Evolutionary conservation across 305 asterid genomes (phyloP).

Genomic region (Andrographis paniculata): DNA sequence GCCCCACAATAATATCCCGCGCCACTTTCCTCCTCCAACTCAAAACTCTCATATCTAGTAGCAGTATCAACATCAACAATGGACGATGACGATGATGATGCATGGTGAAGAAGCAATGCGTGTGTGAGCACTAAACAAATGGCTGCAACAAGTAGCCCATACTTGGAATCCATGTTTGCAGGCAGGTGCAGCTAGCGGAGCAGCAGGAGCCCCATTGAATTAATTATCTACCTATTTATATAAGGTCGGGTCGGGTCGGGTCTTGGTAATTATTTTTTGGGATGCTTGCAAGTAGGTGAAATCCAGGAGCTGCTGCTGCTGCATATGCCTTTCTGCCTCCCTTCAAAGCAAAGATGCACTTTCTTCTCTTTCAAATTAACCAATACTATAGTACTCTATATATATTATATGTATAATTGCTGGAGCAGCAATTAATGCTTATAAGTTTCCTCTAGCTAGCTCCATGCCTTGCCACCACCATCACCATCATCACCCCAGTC

Average conservation of each 20-base stretch:
- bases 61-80: constrained; percentile 6
- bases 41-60: constrained; percentile 4
- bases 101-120: constrained; percentile 14
- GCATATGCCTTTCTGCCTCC: no score
- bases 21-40: constrained; percentile 8
- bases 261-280: no score
- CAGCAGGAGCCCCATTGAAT: not conserved
- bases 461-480: no score
- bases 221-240: no score
- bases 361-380: no score
- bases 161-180: constrained; percentile 14
- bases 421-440: no score
- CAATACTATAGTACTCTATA: constrained; percentile 18
- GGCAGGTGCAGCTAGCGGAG: constrained; percentile 7
- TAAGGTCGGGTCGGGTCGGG: no score
- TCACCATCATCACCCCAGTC: no score
- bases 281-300: constrained; percentile 28
- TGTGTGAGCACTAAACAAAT: constrained; percentile 13
- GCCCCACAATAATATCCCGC: constrained; percentile 9
- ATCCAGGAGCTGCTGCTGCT: no score
- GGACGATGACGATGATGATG: not conserved
- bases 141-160: constrained; percentile 13
- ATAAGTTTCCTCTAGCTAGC: no score
- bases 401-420: no score
- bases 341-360: constrained; percentile 65